Percentiles rank a stretch among this genome's conserved stretches.
phyloP scores from a whole-genome alignment of 768 basidiomycete genomes.

The Trametes maxima region DNA sequence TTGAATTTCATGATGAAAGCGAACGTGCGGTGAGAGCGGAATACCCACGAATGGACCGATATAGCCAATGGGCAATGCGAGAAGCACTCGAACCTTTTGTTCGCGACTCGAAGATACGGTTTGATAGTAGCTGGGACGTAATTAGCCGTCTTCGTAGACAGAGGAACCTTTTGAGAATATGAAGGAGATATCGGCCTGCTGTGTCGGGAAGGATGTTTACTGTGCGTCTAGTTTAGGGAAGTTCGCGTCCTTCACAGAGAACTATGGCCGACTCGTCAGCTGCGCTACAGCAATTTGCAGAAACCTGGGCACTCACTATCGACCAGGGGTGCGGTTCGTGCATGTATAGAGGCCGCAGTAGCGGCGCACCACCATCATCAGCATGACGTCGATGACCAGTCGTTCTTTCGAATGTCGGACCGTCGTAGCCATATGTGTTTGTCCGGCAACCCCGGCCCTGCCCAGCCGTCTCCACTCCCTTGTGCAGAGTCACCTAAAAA shows the following conservation, averaged over 20 bases:
- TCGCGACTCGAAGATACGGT: constrained; percentile 12
- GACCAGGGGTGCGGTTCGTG: neutral
- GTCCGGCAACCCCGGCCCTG: constrained; percentile 13
- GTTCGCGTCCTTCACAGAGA: neutral
- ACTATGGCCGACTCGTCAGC: neutral
- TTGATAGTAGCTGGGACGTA: constrained; percentile 20
- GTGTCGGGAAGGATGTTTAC: neutral
- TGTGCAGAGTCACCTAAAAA: constrained; percentile 8
- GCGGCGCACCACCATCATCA: constrained; percentile 8
- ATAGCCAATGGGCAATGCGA: constrained; percentile 10
- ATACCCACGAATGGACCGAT: constrained; percentile 11
- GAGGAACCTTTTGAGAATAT: neutral
- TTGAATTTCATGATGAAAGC: constrained; percentile 13
- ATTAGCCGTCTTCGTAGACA: constrained; percentile 4
- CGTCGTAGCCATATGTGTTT: neutral
- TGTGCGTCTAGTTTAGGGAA: neutral
- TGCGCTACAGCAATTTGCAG: too few relatives aligned
- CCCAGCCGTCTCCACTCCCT: constrained; percentile 15
- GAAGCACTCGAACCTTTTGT: constrained; percentile 14
- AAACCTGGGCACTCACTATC: neutral
- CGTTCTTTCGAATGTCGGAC: neutral
- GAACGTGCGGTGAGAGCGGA: constrained; percentile 1
- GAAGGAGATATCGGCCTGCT: neutral
- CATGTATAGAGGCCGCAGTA: neutral
- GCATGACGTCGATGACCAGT: constrained; percentile 15